These are phyloP conservation scores for Talaromyces sp. DNA, from an alignment of 2,329 filamentous ascomycete species.

Conservation along the genomic window DNA sequence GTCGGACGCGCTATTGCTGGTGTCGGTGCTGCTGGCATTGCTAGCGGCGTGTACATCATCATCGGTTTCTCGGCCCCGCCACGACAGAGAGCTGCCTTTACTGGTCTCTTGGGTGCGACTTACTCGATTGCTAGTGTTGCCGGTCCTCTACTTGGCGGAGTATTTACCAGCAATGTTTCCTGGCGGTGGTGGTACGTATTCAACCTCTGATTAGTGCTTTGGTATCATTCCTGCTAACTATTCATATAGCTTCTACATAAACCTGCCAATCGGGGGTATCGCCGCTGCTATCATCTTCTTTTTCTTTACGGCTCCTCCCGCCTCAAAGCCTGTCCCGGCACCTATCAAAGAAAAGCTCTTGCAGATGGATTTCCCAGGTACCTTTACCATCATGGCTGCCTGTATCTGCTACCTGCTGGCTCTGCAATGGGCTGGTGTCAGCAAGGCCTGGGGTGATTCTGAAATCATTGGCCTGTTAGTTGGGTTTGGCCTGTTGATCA, in stretches of 20 bases:
- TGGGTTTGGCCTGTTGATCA: slow-evolving; percentile 18
- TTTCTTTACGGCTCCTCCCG: slow-evolving; percentile 22
- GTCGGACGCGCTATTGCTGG: slow-evolving; percentile 35
- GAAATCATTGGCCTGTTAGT: slow-evolving; percentile 7
- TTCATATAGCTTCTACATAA: slow-evolving; percentile 27
- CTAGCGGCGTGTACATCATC: slow-evolving; percentile 24
- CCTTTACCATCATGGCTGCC: slow-evolving; percentile 17
- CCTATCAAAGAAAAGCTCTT: slow-evolving; percentile 19
- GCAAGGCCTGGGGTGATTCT: slow-evolving; percentile 9
- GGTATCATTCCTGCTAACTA: slow-evolving; percentile 9
- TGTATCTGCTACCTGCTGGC: slow-evolving; percentile 12
- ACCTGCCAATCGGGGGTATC: slow-evolving; percentile 29
- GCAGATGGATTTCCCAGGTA: slow-evolving; percentile 22
- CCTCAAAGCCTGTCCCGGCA: slow-evolving; percentile 8
- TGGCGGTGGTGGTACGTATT: slow-evolving; percentile 39
- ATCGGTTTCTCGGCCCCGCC: slow-evolving; percentile 18
- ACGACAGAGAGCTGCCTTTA: slow-evolving; percentile 17
- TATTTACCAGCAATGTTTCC: slow-evolving; percentile 41
- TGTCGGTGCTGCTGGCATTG: slow-evolving; percentile 29
- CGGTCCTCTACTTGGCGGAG: slow-evolving; percentile 45
- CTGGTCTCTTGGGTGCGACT: slow-evolving; percentile 46
- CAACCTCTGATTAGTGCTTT: not conserved
- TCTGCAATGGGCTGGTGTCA: slow-evolving; percentile 13
- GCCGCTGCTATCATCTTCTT: slow-evolving; percentile 20
- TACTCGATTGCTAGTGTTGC: slow-evolving; percentile 47